A percentile compares a stretch with the other conserved stretches of the same genome.
phyloP scores from a whole-genome alignment of 1,284 basidiomycete species.

The Leccinum fallax region DNA sequence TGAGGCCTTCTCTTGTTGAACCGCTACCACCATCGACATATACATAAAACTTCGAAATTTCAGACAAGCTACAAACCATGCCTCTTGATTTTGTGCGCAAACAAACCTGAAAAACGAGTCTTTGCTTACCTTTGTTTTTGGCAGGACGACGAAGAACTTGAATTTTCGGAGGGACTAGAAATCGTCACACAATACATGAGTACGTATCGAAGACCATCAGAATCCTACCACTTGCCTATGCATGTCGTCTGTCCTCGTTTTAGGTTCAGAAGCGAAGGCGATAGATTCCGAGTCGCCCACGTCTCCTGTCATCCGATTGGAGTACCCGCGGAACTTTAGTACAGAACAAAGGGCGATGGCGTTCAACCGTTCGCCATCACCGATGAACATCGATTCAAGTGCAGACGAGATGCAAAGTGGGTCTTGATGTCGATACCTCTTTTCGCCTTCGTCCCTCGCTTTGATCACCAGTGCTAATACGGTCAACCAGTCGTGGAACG shows the following conservation, averaged over 20 bases:
- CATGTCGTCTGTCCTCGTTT: neutral
- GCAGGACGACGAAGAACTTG: conserved; percentile 28
- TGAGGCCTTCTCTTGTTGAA: conserved; percentile 7
- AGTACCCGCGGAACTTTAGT: conserved; percentile 25
- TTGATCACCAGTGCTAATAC: conserved; percentile 8
- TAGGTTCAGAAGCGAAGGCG: conserved; percentile 12
- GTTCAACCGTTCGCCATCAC: conserved; percentile 19
- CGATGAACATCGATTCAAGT: conserved; percentile 26
- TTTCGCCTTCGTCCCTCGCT: neutral
- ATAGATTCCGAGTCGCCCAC: conserved; percentile 22
- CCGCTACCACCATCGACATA: conserved; percentile 12
- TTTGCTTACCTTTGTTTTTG: conserved; percentile 2
- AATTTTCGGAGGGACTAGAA: conserved; percentile 25
- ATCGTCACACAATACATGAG: conserved; percentile 14
- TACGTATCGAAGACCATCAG: conserved; percentile 14
- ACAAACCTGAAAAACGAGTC: neutral
- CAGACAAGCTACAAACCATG: conserved; percentile 12
- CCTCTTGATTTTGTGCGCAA: conserved; percentile 23
- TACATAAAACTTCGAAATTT: conserved; percentile 6
- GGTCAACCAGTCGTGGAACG: conserved; percentile 18
- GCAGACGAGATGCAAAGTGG: conserved; percentile 21
- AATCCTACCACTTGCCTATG: conserved; percentile 1
- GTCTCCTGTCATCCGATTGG: conserved; percentile 20
- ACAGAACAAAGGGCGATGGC: conserved; percentile 7
- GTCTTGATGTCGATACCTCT: neutral